Base-by-base conservation (phyloP, 176 grass and related monocot genomes). In the Ampelocalamus luodianensis region DNA sequence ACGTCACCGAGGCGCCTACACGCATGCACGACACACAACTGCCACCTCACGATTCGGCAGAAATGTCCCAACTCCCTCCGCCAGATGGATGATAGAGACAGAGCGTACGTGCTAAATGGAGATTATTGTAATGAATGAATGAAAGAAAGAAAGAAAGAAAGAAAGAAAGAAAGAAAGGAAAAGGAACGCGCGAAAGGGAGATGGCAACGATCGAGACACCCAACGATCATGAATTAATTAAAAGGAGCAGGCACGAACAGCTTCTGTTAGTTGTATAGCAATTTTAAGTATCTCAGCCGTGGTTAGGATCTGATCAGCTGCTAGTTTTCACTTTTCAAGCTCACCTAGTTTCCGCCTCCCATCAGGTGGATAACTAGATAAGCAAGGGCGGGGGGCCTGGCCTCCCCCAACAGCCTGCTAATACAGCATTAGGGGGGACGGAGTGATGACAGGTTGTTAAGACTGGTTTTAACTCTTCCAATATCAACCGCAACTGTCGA, bases 1-100 rank as follows among this genome's bases (percentile, higher is more conserved):
- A 23, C 82, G 79, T 61, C 81, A 80, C 37, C 22, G 49, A 74
- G 29, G 48, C 68, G 76, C 74, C 32, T 34, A 15, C 75, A 54
- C 42, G 48, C 81, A 72, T 54, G 79, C 86, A 76, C 72, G 59
- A 15, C 55, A 20, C 58, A 82, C 54, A 40, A 29, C 29, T 18
- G 76, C 66, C 76, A 60, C 79, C 39, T 15, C 49, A 27, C 20
- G 27, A 22, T 42, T 76, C 51, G 53, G 72, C 50, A 16, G 60
- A 66, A 60, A 38, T 60, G 39, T 69, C 62, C 8, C 62, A 26
- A 69, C 63, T 10, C n/a, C 79, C 22, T 16, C 24, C 72, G 43
- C 74, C 76, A 42, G n/a, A 68, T 66, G 43, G 74, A 63, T 15
- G 87, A 73, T 1, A 66, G 76, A 56, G 10, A 84, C 27, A 17